Evolutionary conservation across 306 rosid genomes (phyloP).

Genomic region (Pachyrhizus erosus): DNA sequence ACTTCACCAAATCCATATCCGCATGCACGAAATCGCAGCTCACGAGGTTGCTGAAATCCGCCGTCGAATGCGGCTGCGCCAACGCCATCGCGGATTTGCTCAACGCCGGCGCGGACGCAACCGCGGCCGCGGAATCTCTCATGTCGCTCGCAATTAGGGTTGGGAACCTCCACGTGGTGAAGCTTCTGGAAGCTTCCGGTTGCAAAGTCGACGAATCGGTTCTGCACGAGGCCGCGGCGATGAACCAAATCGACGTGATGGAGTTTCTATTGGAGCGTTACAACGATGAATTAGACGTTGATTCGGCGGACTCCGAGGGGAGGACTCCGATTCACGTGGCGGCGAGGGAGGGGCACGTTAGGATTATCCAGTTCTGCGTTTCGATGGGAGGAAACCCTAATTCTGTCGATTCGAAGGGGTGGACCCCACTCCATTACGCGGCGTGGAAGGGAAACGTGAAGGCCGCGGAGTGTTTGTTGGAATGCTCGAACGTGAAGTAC

Average conservation of each 20-base stretch:
- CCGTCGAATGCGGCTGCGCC: slow-evolving; percentile 50
- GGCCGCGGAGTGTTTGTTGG: slow-evolving; percentile 58
- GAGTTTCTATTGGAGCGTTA: slow-evolving; percentile 47
- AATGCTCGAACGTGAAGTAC: slow-evolving; percentile 61
- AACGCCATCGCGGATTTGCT: slow-evolving; percentile 56
- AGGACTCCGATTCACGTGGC: slow-evolving; percentile 72
- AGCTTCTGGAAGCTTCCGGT: slow-evolving; percentile 59
- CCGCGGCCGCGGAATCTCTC: slow-evolving; percentile 51
- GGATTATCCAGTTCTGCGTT: slow-evolving; percentile 50
- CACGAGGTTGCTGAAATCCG: slow-evolving; percentile 54
- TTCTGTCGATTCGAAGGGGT: slow-evolving; percentile 48
- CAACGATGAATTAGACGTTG: slow-evolving; percentile 42
- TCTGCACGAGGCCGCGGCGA: slow-evolving; percentile 64
- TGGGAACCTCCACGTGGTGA: slow-evolving; percentile 51
- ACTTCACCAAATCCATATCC: slow-evolving; percentile 57
- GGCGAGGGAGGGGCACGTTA: slow-evolving; percentile 62
- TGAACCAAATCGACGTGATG: slow-evolving; percentile 63
- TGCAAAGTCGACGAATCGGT: slow-evolving; percentile 50
- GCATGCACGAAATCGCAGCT: slow-evolving; percentile 59
- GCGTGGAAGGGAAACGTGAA: slow-evolving; percentile 65
- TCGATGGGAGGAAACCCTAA: slow-evolving; percentile 65
- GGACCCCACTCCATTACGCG: slow-evolving; percentile 80
- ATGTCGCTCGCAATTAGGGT: slow-evolving; percentile 52
- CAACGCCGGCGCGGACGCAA: slow-evolving; percentile 67
- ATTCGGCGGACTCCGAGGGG: slow-evolving; percentile 49